These are phyloP conservation scores for Eutrema yunnanense DNA, from an alignment of 345 rosid genomes.

Conservation along the genomic window DNA sequence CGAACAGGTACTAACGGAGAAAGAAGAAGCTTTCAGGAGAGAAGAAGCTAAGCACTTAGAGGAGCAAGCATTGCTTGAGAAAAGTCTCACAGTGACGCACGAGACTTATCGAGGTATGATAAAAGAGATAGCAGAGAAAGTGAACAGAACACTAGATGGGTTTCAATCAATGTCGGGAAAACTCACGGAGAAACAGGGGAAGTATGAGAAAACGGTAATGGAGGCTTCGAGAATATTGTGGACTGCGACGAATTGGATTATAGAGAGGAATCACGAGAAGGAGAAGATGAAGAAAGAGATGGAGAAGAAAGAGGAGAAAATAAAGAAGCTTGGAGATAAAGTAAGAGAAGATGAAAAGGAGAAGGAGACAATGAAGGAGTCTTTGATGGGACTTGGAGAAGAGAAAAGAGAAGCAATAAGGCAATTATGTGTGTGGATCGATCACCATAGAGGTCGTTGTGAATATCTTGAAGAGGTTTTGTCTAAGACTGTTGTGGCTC, in stretches of 20 bases:
- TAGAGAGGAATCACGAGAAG: slow-evolving; percentile 36
- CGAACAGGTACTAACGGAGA: slow-evolving; percentile 76
- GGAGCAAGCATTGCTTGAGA: slow-evolving; percentile 62
- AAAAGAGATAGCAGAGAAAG: slow-evolving; percentile 38
- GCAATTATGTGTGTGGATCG: slow-evolving; percentile 82
- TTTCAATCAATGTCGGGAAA: slow-evolving; percentile 39
- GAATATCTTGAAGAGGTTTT: slow-evolving; percentile 46
- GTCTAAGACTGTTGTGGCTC: slow-evolving; percentile 16
- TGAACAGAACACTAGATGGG: slow-evolving; percentile 34
- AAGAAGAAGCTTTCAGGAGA: slow-evolving; percentile 61
- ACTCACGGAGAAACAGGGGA: slow-evolving; percentile 37
- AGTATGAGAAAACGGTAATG: slow-evolving; percentile 34
- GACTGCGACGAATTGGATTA: slow-evolving; percentile 47
- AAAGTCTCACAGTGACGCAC: slow-evolving; percentile 38
- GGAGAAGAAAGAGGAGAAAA: slow-evolving; percentile 24
- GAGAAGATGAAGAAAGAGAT: slow-evolving; percentile 29
- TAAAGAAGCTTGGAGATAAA: slow-evolving; percentile 43
- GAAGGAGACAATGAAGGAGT: slow-evolving; percentile 39
- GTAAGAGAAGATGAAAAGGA: slow-evolving; percentile 46
- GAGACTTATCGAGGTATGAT: slow-evolving; percentile 47
- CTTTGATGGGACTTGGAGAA: slow-evolving; percentile 55
- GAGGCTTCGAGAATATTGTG: slow-evolving; percentile 41
- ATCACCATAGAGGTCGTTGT: slow-evolving; percentile 62
- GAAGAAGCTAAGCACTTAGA: slow-evolving; percentile 56
- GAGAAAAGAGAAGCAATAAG: slow-evolving; percentile 86